These are phyloP conservation scores for Suhomyces tanzawaensis DNA, from an alignment of 805 yeast genomes.

Conservation along the genomic window DNA sequence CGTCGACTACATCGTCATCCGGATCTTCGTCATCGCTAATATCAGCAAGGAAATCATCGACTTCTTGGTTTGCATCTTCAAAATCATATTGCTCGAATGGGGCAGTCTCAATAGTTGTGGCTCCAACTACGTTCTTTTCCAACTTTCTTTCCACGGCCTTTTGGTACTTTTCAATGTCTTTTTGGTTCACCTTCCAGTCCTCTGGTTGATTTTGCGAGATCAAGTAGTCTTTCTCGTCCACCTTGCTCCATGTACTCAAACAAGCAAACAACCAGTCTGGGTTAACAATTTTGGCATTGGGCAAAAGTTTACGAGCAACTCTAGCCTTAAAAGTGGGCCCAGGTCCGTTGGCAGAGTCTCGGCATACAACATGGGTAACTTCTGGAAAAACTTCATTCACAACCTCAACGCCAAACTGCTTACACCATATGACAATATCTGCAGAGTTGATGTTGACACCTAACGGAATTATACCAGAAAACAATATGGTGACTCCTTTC, in stretches of 20 bases:
- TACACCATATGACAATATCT: conserved; percentile 89
- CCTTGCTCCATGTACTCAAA: conserved; percentile 71
- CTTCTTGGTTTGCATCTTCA: conserved; percentile 44
- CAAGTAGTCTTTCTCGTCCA: conserved; percentile 58
- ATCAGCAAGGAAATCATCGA: conserved; percentile 48
- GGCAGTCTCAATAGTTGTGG: neutral
- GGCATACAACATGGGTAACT: conserved; percentile 88
- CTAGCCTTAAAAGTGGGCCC: conserved; percentile 77
- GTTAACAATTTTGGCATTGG: conserved; percentile 70
- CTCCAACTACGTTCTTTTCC: conserved; percentile 10
- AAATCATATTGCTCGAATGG: conserved; percentile 35
- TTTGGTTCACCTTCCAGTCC: conserved; percentile 41
- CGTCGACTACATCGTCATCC: conserved; percentile 11
- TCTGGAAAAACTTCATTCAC: conserved; percentile 64
- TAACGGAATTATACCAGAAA: conserved; percentile 89
- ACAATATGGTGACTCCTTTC: conserved; percentile 64
- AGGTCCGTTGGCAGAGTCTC: conserved; percentile 51
- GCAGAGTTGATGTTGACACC: conserved; percentile 70
- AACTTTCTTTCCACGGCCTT: conserved; percentile 24
- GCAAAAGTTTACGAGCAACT: conserved; percentile 64
- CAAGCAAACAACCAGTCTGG: conserved; percentile 93
- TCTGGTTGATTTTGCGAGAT: conserved; percentile 51
- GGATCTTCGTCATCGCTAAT: conserved; percentile 34
- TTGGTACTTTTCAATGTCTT: conserved; percentile 45
- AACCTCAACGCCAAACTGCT: conserved; percentile 86